These are phyloP conservation scores for Pistacia atlantica DNA, from an alignment of 345 rosid species.

Conservation along the genomic window DNA sequence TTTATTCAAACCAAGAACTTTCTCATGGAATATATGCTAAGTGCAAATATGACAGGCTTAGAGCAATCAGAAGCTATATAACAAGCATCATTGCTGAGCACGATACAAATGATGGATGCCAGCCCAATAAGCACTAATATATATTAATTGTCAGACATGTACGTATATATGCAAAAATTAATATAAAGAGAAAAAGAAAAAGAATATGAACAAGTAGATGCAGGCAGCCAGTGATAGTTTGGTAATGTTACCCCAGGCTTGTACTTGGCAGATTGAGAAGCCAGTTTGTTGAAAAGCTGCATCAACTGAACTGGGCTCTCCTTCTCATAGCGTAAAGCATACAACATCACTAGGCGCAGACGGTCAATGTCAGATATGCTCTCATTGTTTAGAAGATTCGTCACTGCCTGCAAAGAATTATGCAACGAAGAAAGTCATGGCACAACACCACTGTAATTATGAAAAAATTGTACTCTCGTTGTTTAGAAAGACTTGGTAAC, in stretches of 20 bases:
- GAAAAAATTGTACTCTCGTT: too few relatives aligned
- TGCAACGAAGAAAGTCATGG: constrained; percentile 23
- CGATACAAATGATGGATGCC: neutral
- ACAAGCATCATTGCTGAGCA: neutral
- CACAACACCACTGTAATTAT: neutral
- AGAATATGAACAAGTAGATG: constrained; percentile 4
- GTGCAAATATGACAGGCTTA: neutral
- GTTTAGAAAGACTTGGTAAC: neutral
- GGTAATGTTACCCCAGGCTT: constrained; percentile 79
- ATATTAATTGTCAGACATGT: neutral
- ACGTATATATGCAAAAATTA: neutral
- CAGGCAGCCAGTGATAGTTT: constrained; percentile 12
- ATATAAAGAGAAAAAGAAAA: neutral
- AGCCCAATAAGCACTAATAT: neutral
- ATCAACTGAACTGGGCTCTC: constrained; percentile 95
- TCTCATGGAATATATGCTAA: constrained; percentile 5
- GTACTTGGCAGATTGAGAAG: constrained; percentile 88
- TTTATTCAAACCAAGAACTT: neutral
- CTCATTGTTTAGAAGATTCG: constrained; percentile 81
- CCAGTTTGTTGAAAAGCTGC: constrained; percentile 95
- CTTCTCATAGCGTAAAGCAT: constrained; percentile 97
- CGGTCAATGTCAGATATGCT: constrained; percentile 83
- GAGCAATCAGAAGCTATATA: neutral
- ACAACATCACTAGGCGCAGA: constrained; percentile 84
- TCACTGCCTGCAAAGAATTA: constrained; percentile 76